Conservation (phyloP, 2,329 filamentous ascomycete genomes). For the Botrytis medusae region DNA sequence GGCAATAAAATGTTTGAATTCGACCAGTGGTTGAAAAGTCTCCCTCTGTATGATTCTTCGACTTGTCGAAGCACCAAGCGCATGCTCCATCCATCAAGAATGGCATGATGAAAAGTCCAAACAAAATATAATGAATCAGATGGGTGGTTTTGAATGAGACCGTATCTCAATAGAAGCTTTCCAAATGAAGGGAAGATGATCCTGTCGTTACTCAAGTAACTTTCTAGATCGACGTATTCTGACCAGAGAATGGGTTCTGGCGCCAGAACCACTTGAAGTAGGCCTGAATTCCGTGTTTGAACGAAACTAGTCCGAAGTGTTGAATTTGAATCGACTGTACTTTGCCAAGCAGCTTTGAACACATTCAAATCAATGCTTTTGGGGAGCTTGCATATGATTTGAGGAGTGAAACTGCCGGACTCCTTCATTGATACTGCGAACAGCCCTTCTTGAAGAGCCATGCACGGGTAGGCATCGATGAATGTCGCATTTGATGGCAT, state of each 20-base stretch:
- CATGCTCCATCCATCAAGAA: conserved; percentile 56
- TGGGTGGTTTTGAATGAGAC: neutral
- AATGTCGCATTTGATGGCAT: neutral
- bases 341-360: conserved; percentile 37
- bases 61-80: conserved; percentile 38
- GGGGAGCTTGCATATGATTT: conserved; percentile 30
- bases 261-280: conserved; percentile 26
- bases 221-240: neutral
- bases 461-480: conserved; percentile 42
- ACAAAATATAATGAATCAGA: conserved; percentile 44
- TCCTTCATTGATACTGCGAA: conserved; percentile 40
- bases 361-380: conserved; percentile 25
- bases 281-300: conserved; percentile 14
- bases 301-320: conserved; percentile 41
- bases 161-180: conserved; percentile 26
- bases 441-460: conserved; percentile 42
- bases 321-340: conserved; percentile 28
- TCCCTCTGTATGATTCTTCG: conserved; percentile 6
- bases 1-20: conserved; percentile 14
- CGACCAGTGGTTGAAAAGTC: neutral
- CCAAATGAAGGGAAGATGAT: conserved; percentile 5
- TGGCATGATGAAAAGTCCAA: conserved; percentile 54
- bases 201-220: conserved; percentile 8
- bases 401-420: conserved; percentile 40
- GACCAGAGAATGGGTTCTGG: conserved; percentile 16